Base-by-base conservation (phyloP, 176 grass and related monocot species). In the Carex kokanica region DNA sequence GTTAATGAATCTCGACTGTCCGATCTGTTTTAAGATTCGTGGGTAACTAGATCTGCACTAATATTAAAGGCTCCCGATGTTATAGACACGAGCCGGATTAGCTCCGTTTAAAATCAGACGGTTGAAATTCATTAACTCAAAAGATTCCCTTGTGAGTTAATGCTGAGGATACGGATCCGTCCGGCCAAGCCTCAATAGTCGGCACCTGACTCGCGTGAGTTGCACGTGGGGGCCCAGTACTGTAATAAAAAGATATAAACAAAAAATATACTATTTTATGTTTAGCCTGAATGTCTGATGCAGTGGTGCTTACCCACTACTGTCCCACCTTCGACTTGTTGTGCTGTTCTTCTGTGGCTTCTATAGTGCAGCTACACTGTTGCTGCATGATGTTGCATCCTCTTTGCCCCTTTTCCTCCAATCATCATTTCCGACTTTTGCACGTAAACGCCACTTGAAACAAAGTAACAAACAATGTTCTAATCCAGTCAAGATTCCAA, bases 121-220 rank as follows among this genome's bases (percentile, higher is more conserved):
- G n/a, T n/a, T n/a, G n/a, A n/a, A n/a, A n/a, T n/a, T n/a, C n/a
- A n/a, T n/a, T n/a, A n/a, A n/a, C n/a, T n/a, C n/a, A n/a, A n/a
- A n/a, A n/a, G n/a, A n/a, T n/a, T n/a, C n/a, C n/a, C n/a, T n/a
- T n/a, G n/a, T n/a, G n/a, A n/a, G n/a, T n/a, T n/a, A n/a, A n/a
- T n/a, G n/a, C n/a, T n/a, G n/a, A n/a, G n/a, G n/a, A n/a, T n/a
- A n/a, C n/a, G n/a, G n/a, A n/a, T n/a, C n/a, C n/a, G n/a, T n/a
- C n/a, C n/a, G n/a, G 8, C 3, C 13, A 77, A 77, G 49, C 49
- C 13, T 77, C 11, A 17, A 54, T 45, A 77, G 49, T 77, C 73
- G 72, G 43, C 72, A 75, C 47, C 5, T 75, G 72, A 29, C 45
- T 75, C 43, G 23, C 49, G 72, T 75, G 72, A 75, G 72, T 53